These are phyloP conservation scores for Trichoderma sp. DNA, from an alignment of 2,329 filamentous ascomycete genomes.

Conservation along the genomic window DNA sequence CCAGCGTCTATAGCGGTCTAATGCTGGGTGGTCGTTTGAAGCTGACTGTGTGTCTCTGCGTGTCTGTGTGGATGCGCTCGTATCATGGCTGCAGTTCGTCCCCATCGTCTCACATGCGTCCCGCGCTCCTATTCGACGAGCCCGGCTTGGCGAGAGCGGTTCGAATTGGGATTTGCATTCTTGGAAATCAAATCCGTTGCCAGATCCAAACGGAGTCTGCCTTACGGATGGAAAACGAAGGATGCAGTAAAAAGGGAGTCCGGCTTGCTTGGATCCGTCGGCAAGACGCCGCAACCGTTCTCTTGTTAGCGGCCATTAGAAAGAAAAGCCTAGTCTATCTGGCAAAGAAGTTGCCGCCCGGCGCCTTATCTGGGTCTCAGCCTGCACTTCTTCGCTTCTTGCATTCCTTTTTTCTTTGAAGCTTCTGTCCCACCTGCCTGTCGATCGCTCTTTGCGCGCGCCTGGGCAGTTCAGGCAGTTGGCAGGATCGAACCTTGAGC, in stretches of 20 bases:
- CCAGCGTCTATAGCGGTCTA: neutral
- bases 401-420: neutral
- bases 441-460: conserved; percentile 25
- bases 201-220: neutral
- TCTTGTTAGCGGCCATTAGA: neutral
- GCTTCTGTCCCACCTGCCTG: conserved; percentile 4
- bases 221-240: neutral
- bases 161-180: neutral
- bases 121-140: neutral
- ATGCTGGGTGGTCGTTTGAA: neutral
- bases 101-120: conserved; percentile 11
- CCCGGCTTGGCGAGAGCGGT: neutral
- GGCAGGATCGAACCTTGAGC: neutral
- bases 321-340: neutral
- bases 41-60: conserved; percentile 9
- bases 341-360: neutral
- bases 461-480: neutral
- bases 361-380: neutral
- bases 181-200: neutral
- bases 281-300: neutral
- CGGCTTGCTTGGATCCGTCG: neutral
- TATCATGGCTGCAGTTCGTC: conserved; percentile 21
- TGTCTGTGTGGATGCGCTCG: conserved; percentile 9
- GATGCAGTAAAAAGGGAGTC: neutral
- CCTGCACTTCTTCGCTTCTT: neutral